A percentile compares a stretch with the other conserved stretches of the same genome.
phyloP scores from a whole-genome alignment of 2,329 filamentous ascomycete species.

The Penicillium sp. region DNA sequence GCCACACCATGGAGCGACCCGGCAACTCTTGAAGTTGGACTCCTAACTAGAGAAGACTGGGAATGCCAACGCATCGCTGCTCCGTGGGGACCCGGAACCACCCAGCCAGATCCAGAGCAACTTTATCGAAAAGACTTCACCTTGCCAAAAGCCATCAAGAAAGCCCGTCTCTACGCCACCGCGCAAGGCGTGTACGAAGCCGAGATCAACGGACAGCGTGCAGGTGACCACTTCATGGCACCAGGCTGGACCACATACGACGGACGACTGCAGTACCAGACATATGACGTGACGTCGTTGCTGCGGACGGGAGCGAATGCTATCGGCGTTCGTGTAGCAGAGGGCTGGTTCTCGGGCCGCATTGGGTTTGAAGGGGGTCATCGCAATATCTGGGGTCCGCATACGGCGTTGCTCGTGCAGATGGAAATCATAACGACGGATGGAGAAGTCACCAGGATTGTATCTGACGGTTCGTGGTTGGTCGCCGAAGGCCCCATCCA shows the following conservation, averaged over 20 bases:
- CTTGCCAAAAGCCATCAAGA: neutral
- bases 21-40: conserved; percentile 38
- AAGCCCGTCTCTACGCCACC: conserved; percentile 55
- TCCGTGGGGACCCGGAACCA: conserved; percentile 7
- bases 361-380: conserved; percentile 34
- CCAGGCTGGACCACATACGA: conserved; percentile 61
- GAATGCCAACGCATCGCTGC: conserved; percentile 17
- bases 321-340: conserved; percentile 50
- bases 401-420: conserved; percentile 33
- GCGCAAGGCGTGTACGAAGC: conserved; percentile 53
- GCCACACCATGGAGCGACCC: conserved; percentile 21
- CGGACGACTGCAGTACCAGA: conserved; percentile 57
- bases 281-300: conserved; percentile 55
- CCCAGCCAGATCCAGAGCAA: conserved; percentile 18
- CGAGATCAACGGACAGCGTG: conserved; percentile 52
- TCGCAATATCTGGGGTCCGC: conserved; percentile 30
- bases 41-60: conserved; percentile 41
- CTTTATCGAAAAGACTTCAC: conserved; percentile 17
- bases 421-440: conserved; percentile 30
- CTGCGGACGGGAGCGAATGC: conserved; percentile 45
- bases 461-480: conserved; percentile 32
- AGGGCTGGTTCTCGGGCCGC: conserved; percentile 55
- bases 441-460: conserved; percentile 20
- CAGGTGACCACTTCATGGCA: conserved; percentile 36
- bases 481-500: conserved; percentile 25